These are phyloP conservation scores for Populus hybrid DNA, from an alignment of 441 rosid genomes.

Conservation along the genomic window DNA sequence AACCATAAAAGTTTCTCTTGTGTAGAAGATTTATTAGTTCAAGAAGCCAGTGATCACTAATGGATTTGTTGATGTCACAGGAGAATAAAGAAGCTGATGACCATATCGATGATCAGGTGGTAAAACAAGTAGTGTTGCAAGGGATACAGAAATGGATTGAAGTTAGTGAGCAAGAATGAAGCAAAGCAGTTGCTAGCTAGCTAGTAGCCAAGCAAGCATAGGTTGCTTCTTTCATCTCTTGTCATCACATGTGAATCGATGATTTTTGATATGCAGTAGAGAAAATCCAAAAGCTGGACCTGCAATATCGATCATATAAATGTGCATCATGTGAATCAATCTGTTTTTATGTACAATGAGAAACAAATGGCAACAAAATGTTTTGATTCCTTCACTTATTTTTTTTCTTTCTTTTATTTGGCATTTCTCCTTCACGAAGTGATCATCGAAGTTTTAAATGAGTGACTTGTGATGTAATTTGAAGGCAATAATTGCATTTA, in stretches of 20 bases:
- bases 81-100: slow-evolving; percentile 36
- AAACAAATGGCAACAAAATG: background rate
- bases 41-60: background rate
- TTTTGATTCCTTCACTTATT: background rate
- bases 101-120: slow-evolving; percentile 47
- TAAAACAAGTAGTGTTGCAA: slow-evolving; percentile 51
- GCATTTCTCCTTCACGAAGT: background rate
- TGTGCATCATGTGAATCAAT: background rate
- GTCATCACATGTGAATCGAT: background rate
- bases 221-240: background rate
- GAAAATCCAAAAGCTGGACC: background rate
- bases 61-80: background rate
- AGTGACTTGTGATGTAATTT: background rate
- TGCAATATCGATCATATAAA: background rate
- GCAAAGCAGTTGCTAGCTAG: background rate
- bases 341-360: slow-evolving; percentile 1
- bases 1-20: too few species aligned
- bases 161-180: background rate
- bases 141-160: slow-evolving; percentile 50
- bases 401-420: background rate
- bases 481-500: too few species aligned
- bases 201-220: background rate
- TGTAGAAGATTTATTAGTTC: too few species aligned
- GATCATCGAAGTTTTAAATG: background rate
- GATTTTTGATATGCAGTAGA: background rate